Evolutionary conservation across 768 basidiomycete genomes (phyloP).

Genomic region (Megacollybia marginata): DNA sequence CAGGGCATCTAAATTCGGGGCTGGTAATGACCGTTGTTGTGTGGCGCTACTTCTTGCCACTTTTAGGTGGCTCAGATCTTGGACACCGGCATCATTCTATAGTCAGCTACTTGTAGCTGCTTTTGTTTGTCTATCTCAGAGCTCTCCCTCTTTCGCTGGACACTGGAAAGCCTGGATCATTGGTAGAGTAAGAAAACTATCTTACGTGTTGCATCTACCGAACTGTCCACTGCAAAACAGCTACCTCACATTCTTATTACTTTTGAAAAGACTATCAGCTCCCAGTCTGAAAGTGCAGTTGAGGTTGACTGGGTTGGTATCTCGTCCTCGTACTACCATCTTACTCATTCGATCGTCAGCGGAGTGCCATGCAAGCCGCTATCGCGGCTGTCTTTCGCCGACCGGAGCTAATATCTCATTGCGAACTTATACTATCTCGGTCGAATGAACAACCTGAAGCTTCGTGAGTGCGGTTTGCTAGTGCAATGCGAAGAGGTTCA

Average conservation of each 20-base stretch:
- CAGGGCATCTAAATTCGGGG: constrained; percentile 54
- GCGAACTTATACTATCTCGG: constrained; percentile 38
- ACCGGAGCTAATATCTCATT: constrained; percentile 47
- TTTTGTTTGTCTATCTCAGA: constrained; percentile 55
- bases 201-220: neutral
- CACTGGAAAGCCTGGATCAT: constrained; percentile 70
- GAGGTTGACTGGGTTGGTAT: constrained; percentile 53
- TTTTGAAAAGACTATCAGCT: constrained; percentile 49
- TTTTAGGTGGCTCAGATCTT: constrained; percentile 50
- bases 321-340: too few species aligned
- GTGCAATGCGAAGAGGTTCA: constrained; percentile 12
- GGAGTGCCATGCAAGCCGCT: constrained; percentile 40
- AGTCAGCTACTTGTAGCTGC: constrained; percentile 62
- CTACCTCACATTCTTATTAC: constrained; percentile 49
- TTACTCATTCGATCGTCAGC: constrained; percentile 13
- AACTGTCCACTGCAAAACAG: constrained; percentile 24
- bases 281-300: constrained; percentile 34
- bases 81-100: constrained; percentile 58
- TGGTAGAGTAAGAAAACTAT: constrained; percentile 47
- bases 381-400: constrained; percentile 41
- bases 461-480: constrained; percentile 19
- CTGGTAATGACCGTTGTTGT: constrained; percentile 45
- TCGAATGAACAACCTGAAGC: constrained; percentile 15
- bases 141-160: constrained; percentile 22
- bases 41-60: constrained; percentile 42